Evolutionary conservation across 2,329 filamentous ascomycete genomes (phyloP).

Genomic region (Botrytis medusae): DNA sequence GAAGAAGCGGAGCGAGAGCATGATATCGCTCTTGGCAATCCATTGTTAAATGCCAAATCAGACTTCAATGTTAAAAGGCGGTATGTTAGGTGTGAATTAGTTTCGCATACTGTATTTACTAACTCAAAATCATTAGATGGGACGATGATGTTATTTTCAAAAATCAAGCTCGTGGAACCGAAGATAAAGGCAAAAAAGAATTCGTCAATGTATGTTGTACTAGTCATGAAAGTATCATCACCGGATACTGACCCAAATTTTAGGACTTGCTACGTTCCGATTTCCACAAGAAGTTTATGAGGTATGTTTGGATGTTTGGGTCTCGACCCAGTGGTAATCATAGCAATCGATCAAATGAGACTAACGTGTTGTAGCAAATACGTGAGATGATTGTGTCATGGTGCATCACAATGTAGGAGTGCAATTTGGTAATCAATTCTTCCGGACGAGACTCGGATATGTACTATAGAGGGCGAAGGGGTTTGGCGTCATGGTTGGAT

Average conservation of each 20-base stretch:
- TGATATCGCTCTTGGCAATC: constrained; percentile 90
- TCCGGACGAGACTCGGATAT: constrained; percentile 1
- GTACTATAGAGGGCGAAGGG: not conserved
- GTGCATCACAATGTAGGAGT: not conserved
- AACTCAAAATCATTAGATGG: constrained; percentile 57
- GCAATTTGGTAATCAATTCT: not conserved
- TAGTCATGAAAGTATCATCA: constrained; percentile 17
- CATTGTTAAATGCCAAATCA: constrained; percentile 74
- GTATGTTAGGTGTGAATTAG: constrained; percentile 35
- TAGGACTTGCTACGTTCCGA: constrained; percentile 88
- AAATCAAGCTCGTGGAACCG: constrained; percentile 93
- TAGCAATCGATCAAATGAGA: constrained; percentile 12
- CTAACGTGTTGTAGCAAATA: constrained; percentile 38
- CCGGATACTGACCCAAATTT: constrained; percentile 24
- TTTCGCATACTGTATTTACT: not conserved
- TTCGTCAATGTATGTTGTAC: constrained; percentile 80
- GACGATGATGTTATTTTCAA: constrained; percentile 99
- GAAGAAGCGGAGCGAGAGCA: constrained; percentile 82
- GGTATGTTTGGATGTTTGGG: constrained; percentile 32
- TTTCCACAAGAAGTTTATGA: constrained; percentile 98
- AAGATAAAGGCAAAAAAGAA: constrained; percentile 89
- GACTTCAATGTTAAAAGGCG: constrained; percentile 87
- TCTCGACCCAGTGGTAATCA: not conserved
- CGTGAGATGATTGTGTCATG: constrained; percentile 36
- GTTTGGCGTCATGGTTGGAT: not conserved